Evolutionary conservation across 2,329 filamentous ascomycete species (phyloP).

Genomic region (Sarocladiaceae sp.): DNA sequence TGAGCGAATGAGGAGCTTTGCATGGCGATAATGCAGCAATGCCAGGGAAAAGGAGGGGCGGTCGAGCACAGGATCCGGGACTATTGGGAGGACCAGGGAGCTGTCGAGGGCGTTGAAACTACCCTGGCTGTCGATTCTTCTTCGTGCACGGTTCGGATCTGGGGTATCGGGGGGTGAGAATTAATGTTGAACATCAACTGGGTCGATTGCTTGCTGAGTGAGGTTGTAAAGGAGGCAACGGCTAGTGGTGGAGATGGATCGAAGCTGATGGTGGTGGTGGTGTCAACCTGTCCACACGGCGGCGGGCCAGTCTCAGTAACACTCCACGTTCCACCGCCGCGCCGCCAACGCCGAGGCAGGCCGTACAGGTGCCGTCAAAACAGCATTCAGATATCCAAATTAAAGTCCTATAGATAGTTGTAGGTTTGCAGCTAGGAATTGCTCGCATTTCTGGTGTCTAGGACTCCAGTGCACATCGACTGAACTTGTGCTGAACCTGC

Average conservation of each 20-base stretch:
- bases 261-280: constrained; percentile 2
- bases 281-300: constrained; percentile 5
- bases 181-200: too few species aligned
- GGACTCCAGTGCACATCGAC: too few species aligned
- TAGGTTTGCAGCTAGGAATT: too few species aligned
- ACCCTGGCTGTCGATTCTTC: too few species aligned
- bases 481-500: too few species aligned
- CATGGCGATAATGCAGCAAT: neutral
- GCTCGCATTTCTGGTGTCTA: too few species aligned
- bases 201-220: too few species aligned
- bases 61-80: too few species aligned
- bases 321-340: constrained; percentile 4
- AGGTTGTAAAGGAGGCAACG: neutral
- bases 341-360: constrained; percentile 7
- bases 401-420: too few species aligned
- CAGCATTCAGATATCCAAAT: neutral
- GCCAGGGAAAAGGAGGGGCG: neutral
- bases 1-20: neutral
- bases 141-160: too few species aligned
- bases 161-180: too few species aligned
- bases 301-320: neutral
- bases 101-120: neutral
- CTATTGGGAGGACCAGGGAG: too few species aligned
- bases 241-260: constrained; percentile 5
- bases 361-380: neutral